Base-by-base conservation (phyloP, 371 early-diverging fungal species). In the Mycotypha africana region DNA sequence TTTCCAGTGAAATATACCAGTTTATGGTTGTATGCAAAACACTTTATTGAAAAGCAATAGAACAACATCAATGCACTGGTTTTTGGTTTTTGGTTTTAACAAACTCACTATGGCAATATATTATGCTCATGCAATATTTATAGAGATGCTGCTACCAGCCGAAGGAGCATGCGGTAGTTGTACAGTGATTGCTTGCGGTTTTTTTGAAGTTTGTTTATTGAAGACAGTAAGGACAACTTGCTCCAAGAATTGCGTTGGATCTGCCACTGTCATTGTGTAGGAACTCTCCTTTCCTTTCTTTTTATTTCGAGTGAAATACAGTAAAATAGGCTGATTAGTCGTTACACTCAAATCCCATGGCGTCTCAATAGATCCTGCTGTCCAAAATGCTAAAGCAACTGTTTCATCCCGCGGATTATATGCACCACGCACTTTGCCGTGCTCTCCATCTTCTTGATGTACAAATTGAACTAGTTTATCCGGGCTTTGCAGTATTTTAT, bases 361-460 rank as follows among this genome's bases (percentile, higher is more conserved):
- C 6, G 37, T 48, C 2, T 16, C 24, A n/a, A 39, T 49, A 11
- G 32, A 40, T 4, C 53, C 57, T 17, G 49, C 28, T 12, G 44
- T 37, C 61, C 61, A 61, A 15, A 61, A 61, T 1, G 56, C 57
- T 14, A 50, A 22, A 1, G 49, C 56, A 2, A 59, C 25, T 3
- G 51, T 47, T 8, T 44, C 35, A 10, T 38, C 42, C 4, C 30
- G 22, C 6, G 31, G 24, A 7, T 51, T 15, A 23, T 57, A 51
- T 1, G 48, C 52, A 16, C 52, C 52, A 21, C 57, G 19, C 2
- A 57, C 52, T 16, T 22, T 38, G 8, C 48, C 54, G 0, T 31
- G 5, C 16, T 3, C 24, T 7, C 11, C 23, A 12, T 51, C 41
- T 11, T 51, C 47, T 47, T 57, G 57, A 20, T 46, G 4, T 0